Percentiles rank a stretch among this genome's conserved stretches.
Conservation (phyloP, 768 basidiomycete genomes). For the Phlebiopsis gigantea region DNA sequence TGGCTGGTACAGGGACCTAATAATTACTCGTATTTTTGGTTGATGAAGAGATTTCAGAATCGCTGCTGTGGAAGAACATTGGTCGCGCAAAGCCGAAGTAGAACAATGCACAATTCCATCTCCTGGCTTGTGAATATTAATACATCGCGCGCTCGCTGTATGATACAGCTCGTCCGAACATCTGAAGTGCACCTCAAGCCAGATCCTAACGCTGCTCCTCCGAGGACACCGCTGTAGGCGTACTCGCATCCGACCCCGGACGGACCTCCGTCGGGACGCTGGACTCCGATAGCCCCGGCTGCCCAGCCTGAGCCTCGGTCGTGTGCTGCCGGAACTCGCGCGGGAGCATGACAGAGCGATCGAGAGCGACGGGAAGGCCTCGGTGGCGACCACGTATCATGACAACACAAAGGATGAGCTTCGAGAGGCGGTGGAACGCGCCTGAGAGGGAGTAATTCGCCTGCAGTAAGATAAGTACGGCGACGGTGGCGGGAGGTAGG, state of each 20-base stretch:
- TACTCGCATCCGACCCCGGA: not conserved
- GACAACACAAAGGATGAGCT: constrained; percentile 79
- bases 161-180: no score
- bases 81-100: no score
- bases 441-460: constrained; percentile 79
- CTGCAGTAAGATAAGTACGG: constrained; percentile 32
- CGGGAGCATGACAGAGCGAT: constrained; percentile 81
- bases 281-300: not conserved
- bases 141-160: no score
- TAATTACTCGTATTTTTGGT: no score
- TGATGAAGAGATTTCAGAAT: no score
- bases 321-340: constrained; percentile 18
- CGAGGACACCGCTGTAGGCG: not conserved
- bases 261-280: not conserved
- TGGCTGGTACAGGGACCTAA: no score
- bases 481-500: not conserved
- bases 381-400: constrained; percentile 95
- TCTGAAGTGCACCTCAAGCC: not conserved
- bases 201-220: not conserved
- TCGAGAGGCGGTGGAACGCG: constrained; percentile 72
- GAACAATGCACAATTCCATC: no score
- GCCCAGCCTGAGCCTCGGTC: not conserved
- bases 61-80: no score
- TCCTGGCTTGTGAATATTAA: no score
- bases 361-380: constrained; percentile 81